A percentile compares a stretch with the other conserved stretches of the same genome.
phyloP scores from a whole-genome alignment of 140 eudicot species.

The Erigeron philadelphicus region DNA sequence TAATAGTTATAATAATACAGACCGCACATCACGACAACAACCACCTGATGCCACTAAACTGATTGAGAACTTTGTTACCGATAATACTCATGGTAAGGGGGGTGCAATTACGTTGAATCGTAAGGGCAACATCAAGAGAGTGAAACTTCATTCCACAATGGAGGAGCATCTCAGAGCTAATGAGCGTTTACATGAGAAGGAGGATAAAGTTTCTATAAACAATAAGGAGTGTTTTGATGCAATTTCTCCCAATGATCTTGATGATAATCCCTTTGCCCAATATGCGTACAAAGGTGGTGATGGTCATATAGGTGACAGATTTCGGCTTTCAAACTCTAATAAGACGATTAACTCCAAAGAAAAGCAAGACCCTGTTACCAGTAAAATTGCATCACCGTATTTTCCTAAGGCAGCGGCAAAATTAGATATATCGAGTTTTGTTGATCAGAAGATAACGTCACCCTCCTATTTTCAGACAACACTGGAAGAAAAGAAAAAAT shows the following conservation, averaged over 20 bases:
- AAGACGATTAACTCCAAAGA: not conserved
- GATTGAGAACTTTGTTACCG: not conserved
- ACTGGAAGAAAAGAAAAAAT: no score
- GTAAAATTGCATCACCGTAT: no score
- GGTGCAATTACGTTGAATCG: not conserved
- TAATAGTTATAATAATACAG: no score
- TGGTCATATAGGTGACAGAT: not conserved
- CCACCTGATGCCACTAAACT: not conserved
- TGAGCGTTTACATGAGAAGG: not conserved
- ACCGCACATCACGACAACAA: not conserved
- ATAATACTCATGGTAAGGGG: no score
- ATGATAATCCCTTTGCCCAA: slow-evolving; percentile 20
- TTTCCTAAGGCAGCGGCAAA: no score
- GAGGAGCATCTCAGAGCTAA: no score
- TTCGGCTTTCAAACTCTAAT: not conserved
- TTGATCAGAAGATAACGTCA: no score
- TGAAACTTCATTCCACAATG: no score
- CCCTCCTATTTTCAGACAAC: no score
- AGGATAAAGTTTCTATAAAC: not conserved
- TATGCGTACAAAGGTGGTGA: slow-evolving; percentile 21
- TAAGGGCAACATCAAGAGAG: not conserved
- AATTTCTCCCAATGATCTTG: not conserved
- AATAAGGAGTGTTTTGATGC: not conserved
- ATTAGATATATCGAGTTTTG: no score
- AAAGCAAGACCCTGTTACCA: no score